Percentiles rank a stretch among this genome's conserved stretches.
Conservation (phyloP, 352 stramenopile species). For the Globisporangium heterothallicum region DNA sequence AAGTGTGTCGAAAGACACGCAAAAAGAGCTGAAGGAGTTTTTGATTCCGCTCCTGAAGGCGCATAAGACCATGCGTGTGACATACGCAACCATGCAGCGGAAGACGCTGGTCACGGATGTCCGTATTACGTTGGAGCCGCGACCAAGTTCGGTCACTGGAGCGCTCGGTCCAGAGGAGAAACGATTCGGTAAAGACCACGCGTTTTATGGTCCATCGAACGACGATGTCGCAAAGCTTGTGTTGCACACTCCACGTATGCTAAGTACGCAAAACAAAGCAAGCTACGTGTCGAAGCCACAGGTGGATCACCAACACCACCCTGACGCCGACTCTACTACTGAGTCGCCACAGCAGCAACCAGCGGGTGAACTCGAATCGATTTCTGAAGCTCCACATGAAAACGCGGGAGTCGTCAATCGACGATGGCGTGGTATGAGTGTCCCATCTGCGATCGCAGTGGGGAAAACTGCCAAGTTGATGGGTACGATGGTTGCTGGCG, state of each 20-base stretch:
- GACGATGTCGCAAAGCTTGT: constrained; percentile 73
- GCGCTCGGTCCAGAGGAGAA: constrained; percentile 47
- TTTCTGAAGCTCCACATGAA: constrained; percentile 12
- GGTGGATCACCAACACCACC: not conserved
- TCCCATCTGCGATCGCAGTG: constrained; percentile 14
- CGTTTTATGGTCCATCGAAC: constrained; percentile 54
- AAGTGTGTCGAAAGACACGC: constrained; percentile 38
- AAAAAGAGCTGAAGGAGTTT: constrained; percentile 55
- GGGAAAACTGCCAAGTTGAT: constrained; percentile 54
- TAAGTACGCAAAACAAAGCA: constrained; percentile 57
- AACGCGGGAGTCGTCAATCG: constrained; percentile 16
- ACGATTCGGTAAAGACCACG: constrained; percentile 61
- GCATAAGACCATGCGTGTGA: constrained; percentile 57
- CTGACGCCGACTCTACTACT: not conserved
- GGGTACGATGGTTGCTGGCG: constrained; percentile 58
- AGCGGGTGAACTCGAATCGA: constrained; percentile 6
- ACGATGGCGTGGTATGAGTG: constrained; percentile 52
- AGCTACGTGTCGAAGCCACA: constrained; percentile 70
- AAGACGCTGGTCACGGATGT: constrained; percentile 74
- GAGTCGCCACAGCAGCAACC: constrained; percentile 12
- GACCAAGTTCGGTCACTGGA: constrained; percentile 55
- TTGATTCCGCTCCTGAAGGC: constrained; percentile 70
- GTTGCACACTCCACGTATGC: constrained; percentile 41
- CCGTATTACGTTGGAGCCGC: constrained; percentile 71
- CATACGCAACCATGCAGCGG: constrained; percentile 63